phyloP scores from a whole-genome alignment of 2,329 filamentous ascomycete genomes.

The Alternaria metachromatica region DNA sequence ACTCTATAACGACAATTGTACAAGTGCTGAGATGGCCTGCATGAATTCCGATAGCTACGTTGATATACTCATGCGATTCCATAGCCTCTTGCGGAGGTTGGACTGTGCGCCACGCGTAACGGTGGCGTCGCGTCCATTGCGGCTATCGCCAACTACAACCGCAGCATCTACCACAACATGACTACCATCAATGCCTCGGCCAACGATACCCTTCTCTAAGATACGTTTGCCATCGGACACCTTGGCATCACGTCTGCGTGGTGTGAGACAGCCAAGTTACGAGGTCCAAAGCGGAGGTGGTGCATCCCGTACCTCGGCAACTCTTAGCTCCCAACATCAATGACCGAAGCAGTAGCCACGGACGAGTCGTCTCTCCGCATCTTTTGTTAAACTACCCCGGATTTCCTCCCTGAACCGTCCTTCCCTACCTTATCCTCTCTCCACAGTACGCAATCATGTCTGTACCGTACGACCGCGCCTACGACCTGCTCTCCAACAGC shows the following conservation, averaged over 20 bases:
- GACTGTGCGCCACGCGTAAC: background rate
- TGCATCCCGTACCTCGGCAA: conserved; percentile 33
- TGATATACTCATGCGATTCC: background rate
- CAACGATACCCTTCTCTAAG: background rate
- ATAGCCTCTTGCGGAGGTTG: background rate
- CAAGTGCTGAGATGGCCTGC: background rate
- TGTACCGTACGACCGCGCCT: conserved; percentile 31
- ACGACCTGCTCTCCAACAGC: conserved; percentile 43
- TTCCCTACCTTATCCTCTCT: background rate
- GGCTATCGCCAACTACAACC: background rate
- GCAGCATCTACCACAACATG: background rate
- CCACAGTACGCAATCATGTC: conserved; percentile 33
- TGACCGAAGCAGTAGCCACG: conserved; percentile 27
- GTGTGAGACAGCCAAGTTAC: background rate
- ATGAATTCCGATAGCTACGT: background rate
- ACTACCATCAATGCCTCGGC: conserved; percentile 2
- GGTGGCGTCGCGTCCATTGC: background rate
- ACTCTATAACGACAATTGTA: background rate
- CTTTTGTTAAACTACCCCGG: conserved; percentile 24
- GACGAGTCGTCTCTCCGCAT: conserved; percentile 23
- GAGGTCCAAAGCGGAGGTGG: conserved; percentile 8
- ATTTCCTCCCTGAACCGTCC: conserved; percentile 8
- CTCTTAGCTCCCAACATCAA: conserved; percentile 16
- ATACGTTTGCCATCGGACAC: background rate
- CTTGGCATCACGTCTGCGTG: background rate